These are phyloP conservation scores for Usnea hakonensis DNA, from an alignment of 495 filamentous ascomycete species.

Conservation along the genomic window DNA sequence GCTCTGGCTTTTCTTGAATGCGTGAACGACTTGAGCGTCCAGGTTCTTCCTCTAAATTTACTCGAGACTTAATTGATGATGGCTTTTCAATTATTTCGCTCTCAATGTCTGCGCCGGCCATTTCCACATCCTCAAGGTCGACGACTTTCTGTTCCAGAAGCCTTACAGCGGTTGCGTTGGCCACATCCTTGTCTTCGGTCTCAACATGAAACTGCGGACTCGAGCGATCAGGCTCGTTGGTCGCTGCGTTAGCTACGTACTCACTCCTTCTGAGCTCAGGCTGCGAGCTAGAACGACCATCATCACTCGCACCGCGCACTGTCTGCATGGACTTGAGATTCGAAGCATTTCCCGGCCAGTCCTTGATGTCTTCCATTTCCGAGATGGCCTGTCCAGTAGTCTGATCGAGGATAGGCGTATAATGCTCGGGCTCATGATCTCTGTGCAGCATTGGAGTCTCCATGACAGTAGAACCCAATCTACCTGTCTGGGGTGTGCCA, in stretches of 20 bases:
- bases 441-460: background rate
- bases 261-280: background rate
- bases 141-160: background rate
- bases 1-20: background rate
- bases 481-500: background rate
- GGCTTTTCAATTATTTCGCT: background rate
- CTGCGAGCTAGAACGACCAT: background rate
- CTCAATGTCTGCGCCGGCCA: background rate
- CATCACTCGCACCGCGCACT: background rate
- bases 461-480: background rate
- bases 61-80: background rate
- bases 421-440: background rate
- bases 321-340: background rate
- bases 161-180: background rate
- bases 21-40: background rate
- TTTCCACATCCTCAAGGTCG: background rate
- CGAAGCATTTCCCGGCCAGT: background rate
- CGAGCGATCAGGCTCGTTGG: background rate
- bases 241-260: background rate
- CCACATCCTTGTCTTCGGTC: background rate
- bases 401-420: background rate
- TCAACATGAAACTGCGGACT: background rate
- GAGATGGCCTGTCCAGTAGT: background rate
- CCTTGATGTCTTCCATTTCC: background rate
- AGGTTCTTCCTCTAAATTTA: background rate